Evolutionary conservation across 1,284 basidiomycete species (phyloP), one percentile per base, ranked within the genome.

Genomic region (Dichomitus squalens): DNA sequence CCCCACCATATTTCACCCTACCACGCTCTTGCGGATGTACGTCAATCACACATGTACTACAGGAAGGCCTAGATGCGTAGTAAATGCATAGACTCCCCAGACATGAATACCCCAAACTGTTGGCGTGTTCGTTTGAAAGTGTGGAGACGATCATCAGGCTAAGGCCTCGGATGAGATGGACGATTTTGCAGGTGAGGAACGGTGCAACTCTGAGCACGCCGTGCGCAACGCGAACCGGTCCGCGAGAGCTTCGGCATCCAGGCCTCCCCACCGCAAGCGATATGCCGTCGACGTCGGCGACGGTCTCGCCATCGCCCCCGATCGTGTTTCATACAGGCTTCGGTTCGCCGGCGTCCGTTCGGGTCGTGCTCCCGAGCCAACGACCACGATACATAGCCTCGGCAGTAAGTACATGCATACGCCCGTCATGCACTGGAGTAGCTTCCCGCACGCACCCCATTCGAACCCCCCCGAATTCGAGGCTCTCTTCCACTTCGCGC

Each of bases 51-150:
- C 61, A 63, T 63, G 61, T 63, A 63, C 44, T 40, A 56, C 61
- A 53, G 61, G 58, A 58, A 54, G 52, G 46, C 44, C 40, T 63
- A 63, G 58, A 63, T 58, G 58, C 54, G 48, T 55, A 55, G 46
- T 52, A 53, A 63, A 63, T 54, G 61, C 61, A 60, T 63, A 63
- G 61, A 57, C 16, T 31, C 6, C 29, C 20, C 38, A 31, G 8
- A 34, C 18, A 11, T 21, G 43, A 34, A 52, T 49, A 52, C 39
- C 53, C 52, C 16, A n/a, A 4, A 4, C n/a, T 36, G n/a, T n/a
- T 11, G 35, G n/a, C 16, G n/a, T 36, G n/a, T 36, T 3, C 12
- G 7, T 9, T 16, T 33, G 29, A 47, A 33, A 20, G 41, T 23
- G n/a, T 44, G 25, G 16, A 44, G 41, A 44, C 16, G 23, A 23